A percentile compares a stretch with the other conserved stretches of the same genome.
Conservation (phyloP, 2,329 filamentous ascomycete species). For the Botrytis galanthina region DNA sequence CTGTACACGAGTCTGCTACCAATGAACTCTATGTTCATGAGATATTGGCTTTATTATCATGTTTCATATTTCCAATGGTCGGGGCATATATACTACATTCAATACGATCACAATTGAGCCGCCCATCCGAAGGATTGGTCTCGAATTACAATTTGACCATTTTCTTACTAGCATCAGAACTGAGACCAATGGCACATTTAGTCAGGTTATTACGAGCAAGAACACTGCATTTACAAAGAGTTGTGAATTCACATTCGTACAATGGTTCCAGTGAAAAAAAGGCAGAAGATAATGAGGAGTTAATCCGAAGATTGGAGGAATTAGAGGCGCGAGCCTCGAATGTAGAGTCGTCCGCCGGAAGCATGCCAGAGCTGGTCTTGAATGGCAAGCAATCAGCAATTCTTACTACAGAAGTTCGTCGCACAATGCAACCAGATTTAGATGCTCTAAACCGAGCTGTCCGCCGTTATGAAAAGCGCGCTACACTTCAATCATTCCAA, state of each 20-base stretch:
- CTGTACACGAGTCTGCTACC: slow-evolving; percentile 44
- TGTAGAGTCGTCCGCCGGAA: slow-evolving; percentile 31
- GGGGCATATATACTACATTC: slow-evolving; percentile 83
- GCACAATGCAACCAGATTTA: slow-evolving; percentile 72
- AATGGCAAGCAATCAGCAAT: slow-evolving; percentile 44
- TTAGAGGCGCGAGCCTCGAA: slow-evolving; percentile 60
- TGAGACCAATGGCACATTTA: slow-evolving; percentile 78
- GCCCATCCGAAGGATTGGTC: slow-evolving; percentile 80
- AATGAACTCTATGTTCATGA: slow-evolving; percentile 74
- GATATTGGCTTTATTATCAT: slow-evolving; percentile 69
- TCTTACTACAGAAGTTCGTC: slow-evolving; percentile 56
- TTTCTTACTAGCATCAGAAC: slow-evolving; percentile 82
- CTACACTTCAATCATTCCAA: slow-evolving; percentile 70
- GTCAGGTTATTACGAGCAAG: slow-evolving; percentile 76
- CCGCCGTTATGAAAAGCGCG: slow-evolving; percentile 86
- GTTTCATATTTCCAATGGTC: slow-evolving; percentile 73
- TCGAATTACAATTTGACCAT: slow-evolving; percentile 92
- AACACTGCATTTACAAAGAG: slow-evolving; percentile 76
- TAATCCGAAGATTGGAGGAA: slow-evolving; percentile 65
- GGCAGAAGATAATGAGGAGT: slow-evolving; percentile 49
- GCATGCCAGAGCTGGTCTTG: slow-evolving; percentile 37
- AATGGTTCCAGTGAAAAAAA: slow-evolving; percentile 34
- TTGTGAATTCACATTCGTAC: slow-evolving; percentile 58
- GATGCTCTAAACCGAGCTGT: slow-evolving; percentile 87
- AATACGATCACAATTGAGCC: slow-evolving; percentile 75